Evolutionary conservation across 2,329 filamentous ascomycete species (phyloP), one percentile per base, ranked within the genome.

Genomic region (Penicillium sp.): DNA sequence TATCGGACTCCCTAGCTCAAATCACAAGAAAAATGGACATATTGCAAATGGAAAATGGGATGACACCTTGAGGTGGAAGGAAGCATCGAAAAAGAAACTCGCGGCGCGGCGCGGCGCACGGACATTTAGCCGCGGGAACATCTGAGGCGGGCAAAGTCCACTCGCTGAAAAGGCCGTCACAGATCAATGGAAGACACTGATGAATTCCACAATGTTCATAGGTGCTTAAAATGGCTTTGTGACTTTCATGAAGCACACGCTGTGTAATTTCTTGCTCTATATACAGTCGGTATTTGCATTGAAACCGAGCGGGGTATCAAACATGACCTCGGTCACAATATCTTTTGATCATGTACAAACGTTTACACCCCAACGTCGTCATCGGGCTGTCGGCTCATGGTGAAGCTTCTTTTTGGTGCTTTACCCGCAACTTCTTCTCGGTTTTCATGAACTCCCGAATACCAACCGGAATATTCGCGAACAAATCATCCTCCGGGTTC

Each of bases 371-470:
- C 18, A 18, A 18, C 18, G 18, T 18, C 18, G 18, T 18, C 18
- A 18, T 18, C 18, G 9, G 24, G 9, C 13, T 38, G 13, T 13
- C 49, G 9, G 18, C 18, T 59, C 51, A 66, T 25, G 47, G 24
- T n/a, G 43, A 39, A 18, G 46, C 56, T n/a, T 77, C 81, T 44
- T 75, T 71, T 60, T 72, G 68, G 65, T 90, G 87, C 68, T 82
- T 85, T 67, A 87, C 77, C 69, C 88, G 91, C 51, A 98, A 69
- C 67, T 76, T 85, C 78, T 97, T 97, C 74, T 98, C 93, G 51
- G 85, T 90, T 74, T 86, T 89, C 91, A 98, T 97, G 63, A 98
- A 98, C 68, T 95, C 91, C 52, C 88, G 77, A 56, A 98, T 96
- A 0, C 91, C 93, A 8, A 97, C 87, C 0, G 93, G 91, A 45